These are phyloP conservation scores for Venturia nashicola DNA, from an alignment of 2,329 filamentous ascomycete genomes.

Conservation along the genomic window DNA sequence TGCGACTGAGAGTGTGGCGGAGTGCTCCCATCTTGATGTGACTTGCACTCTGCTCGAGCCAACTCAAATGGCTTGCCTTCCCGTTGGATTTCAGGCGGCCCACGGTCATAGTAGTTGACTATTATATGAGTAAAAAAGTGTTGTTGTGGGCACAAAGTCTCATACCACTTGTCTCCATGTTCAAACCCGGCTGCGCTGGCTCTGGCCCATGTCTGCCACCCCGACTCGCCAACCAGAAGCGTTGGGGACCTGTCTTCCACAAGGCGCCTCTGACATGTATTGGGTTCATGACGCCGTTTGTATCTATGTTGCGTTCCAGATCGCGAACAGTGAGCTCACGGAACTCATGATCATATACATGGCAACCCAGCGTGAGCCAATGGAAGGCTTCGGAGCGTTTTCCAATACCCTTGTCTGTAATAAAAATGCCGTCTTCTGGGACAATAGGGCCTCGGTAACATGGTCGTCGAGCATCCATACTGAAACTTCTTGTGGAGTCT, in stretches of 20 bases:
- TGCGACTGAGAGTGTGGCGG: neutral
- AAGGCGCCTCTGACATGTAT: neutral
- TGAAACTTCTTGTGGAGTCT: neutral
- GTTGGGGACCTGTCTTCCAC: conserved; percentile 2
- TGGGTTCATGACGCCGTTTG: neutral
- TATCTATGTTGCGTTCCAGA: conserved; percentile 3
- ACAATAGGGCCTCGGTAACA: neutral
- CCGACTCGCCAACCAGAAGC: neutral
- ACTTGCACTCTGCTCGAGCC: neutral
- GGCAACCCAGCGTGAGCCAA: neutral
- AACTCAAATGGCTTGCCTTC: neutral
- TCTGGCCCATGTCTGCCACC: neutral
- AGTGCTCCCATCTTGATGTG: neutral
- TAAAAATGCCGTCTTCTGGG: neutral
- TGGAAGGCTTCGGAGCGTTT: neutral
- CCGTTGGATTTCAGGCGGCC: neutral
- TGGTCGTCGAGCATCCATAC: neutral
- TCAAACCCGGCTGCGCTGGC: conserved; percentile 5
- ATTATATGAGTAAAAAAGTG: neutral
- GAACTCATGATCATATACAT: conserved; percentile 1
- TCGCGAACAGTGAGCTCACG: neutral
- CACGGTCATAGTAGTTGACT: neutral
- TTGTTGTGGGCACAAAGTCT: neutral
- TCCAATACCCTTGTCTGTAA: conserved; percentile 5
- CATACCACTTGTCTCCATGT: neutral